Evolutionary conservation across 805 yeast species (phyloP).

Genomic region (Lipomyces starkeyi): DNA sequence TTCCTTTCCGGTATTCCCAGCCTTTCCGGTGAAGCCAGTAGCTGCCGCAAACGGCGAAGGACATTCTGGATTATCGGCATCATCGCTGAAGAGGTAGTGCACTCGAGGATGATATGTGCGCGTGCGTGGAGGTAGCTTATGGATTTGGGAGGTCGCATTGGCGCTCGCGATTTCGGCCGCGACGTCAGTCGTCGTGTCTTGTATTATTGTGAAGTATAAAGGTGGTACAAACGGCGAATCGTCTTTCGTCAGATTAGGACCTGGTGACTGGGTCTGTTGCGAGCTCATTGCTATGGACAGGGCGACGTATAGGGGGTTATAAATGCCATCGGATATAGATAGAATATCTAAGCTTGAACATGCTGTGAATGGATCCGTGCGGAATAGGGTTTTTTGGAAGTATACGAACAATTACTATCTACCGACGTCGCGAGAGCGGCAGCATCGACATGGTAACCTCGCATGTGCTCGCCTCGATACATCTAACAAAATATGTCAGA

Average conservation of each 20-base stretch:
- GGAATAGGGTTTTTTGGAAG: not conserved
- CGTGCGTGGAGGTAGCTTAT: not conserved
- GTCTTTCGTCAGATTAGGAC: not conserved
- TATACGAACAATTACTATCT: too few relatives aligned
- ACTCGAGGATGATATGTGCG: conserved; percentile 45
- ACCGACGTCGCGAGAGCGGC: not conserved
- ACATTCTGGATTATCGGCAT: conserved; percentile 35
- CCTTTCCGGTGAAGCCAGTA: not conserved
- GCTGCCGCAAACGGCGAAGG: conserved; percentile 14
- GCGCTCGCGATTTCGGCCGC: conserved; percentile 13
- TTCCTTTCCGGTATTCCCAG: not conserved
- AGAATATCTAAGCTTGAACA: too few relatives aligned
- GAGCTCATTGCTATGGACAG: not conserved
- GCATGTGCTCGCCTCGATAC: not conserved
- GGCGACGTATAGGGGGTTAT: not conserved
- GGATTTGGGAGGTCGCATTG: not conserved
- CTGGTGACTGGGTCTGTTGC: not conserved
- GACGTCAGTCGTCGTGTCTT: conserved; percentile 19
- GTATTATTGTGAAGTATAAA: conserved; percentile 29
- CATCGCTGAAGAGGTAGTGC: conserved; percentile 48
- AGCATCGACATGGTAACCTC: not conserved
- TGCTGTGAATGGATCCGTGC: not conserved
- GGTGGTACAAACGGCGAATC: conserved; percentile 22
- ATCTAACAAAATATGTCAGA: not conserved
- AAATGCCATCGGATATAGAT: too few relatives aligned